Evolutionary conservation across 1,284 basidiomycete genomes (phyloP), one percentile per base, ranked within the genome.

Genomic region (Phellopilus nigrolimitatus): DNA sequence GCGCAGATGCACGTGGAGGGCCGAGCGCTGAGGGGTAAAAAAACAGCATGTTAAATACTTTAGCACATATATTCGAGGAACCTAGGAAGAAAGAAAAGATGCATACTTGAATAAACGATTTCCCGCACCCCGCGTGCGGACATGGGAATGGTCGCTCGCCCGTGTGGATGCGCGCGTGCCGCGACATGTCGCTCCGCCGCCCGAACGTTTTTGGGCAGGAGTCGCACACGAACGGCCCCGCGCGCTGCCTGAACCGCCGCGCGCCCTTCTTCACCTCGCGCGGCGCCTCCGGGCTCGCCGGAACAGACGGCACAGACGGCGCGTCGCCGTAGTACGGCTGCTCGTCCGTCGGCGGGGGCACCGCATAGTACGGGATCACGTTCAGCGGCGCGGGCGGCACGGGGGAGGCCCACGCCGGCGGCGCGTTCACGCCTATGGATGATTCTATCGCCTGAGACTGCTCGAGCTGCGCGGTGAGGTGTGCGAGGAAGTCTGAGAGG

Each of bases 91-190:
- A 7, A 46, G 17, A 9, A 25, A 45, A 21, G 56, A 41, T 41
- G 58, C 66, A 50, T 66, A 88, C 88, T 77, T 91, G 88, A 60
- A 91, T 91, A 60, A 91, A 91, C 1, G 84, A 84, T 71, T 91
- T 91, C 42, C 86, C 86, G 55, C 88, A 91, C 27, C 79, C 83
- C 15, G 70, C 66, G 60, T 88, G 77, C 28, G 72, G 71, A 57
- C 87, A 90, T 13, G 79, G 68, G 64, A 88, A 93, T 2, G 91
- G 91, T 44, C 90, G 79, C 66, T 94, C 91, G 25, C 91, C 91
- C 0, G 91, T 92, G 63, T 94, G 91, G 69, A 92, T 92, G 47
- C 89, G 80, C 73, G 82, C 84, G 64, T 94, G 90, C 36, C 88
- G 79, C 34, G 76, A 74, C 45, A 90, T 71, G 62, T 91, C 88